phyloP scores from a whole-genome alignment of 805 yeast species.

The Grigorovia transvaalensis region DNA sequence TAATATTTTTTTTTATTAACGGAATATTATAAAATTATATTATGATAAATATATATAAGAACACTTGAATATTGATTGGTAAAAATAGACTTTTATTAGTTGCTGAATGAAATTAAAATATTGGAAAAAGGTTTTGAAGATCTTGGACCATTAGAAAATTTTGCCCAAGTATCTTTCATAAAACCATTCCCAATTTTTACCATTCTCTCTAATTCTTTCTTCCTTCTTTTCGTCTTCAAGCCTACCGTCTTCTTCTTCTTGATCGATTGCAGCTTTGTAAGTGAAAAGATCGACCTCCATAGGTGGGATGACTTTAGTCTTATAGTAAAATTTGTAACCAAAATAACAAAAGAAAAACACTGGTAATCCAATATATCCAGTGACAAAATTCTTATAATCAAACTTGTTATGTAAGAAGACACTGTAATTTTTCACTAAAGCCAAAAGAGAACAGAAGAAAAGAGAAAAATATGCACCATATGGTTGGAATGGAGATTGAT shows the following conservation, averaged over 20 bases:
- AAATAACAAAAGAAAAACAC: conserved; percentile 43
- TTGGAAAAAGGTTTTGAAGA: not conserved
- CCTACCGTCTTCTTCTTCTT: conserved; percentile 27
- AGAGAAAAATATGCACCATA: conserved; percentile 55
- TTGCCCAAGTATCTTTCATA: conserved; percentile 41
- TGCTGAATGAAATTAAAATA: not conserved
- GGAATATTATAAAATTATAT: not conserved
- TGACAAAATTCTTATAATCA: conserved; percentile 56
- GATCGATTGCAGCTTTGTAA: conserved; percentile 21
- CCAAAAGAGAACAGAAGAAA: conserved; percentile 41
- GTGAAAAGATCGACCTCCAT: conserved; percentile 43
- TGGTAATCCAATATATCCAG: conserved; percentile 63
- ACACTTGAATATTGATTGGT: not conserved
- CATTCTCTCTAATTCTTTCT: conserved; percentile 19
- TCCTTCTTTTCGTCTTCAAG: conserved; percentile 21
- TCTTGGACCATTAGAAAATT: conserved; percentile 30
- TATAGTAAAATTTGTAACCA: conserved; percentile 51
- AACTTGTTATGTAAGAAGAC: conserved; percentile 55
- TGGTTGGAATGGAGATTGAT: conserved; percentile 59
- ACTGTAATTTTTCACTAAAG: conserved; percentile 60
- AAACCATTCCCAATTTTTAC: conserved; percentile 35
- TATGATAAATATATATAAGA: not conserved
- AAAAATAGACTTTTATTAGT: not conserved
- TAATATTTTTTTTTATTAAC: not conserved
- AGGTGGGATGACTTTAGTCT: conserved; percentile 39